These are phyloP conservation scores for Trametes elegans DNA, from an alignment of 768 basidiomycete genomes.

Conservation along the genomic window DNA sequence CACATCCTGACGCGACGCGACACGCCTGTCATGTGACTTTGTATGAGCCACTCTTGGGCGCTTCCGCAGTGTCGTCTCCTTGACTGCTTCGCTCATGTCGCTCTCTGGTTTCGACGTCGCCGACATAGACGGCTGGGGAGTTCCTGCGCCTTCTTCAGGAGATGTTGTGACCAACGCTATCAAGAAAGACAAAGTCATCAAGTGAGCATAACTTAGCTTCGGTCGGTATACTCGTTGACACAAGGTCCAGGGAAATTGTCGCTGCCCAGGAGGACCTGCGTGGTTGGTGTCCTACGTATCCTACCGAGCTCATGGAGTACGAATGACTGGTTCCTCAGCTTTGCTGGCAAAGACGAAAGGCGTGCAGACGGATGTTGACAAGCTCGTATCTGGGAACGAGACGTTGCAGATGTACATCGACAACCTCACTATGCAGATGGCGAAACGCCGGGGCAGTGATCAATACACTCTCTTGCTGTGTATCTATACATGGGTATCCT, in stretches of 20 bases:
- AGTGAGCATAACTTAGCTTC: constrained; percentile 44
- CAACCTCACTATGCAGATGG: constrained; percentile 85
- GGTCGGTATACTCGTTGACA: background rate
- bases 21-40: constrained; percentile 1
- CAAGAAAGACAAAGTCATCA: constrained; percentile 73
- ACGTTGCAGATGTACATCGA: constrained; percentile 89
- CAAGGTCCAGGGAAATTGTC: constrained; percentile 59
- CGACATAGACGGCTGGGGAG: constrained; percentile 25
- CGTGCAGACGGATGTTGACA: constrained; percentile 79
- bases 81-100: constrained; percentile 1
- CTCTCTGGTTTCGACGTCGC: constrained; percentile 24
- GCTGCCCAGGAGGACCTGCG: constrained; percentile 76
- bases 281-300: constrained; percentile 41
- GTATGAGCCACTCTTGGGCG: background rate
- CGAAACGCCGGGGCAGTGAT: constrained; percentile 57
- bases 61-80: constrained; percentile 14
- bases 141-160: constrained; percentile 30
- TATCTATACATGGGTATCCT: background rate
- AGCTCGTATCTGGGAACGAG: constrained; percentile 73
- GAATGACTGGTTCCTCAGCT: constrained; percentile 39
- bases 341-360: constrained; percentile 63
- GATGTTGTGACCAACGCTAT: constrained; percentile 77
- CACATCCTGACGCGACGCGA: constrained; percentile 13
- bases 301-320: background rate
- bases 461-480: background rate